These are phyloP conservation scores for Clitopilus passeckerianus DNA, from an alignment of 768 basidiomycete genomes.

Conservation along the genomic window DNA sequence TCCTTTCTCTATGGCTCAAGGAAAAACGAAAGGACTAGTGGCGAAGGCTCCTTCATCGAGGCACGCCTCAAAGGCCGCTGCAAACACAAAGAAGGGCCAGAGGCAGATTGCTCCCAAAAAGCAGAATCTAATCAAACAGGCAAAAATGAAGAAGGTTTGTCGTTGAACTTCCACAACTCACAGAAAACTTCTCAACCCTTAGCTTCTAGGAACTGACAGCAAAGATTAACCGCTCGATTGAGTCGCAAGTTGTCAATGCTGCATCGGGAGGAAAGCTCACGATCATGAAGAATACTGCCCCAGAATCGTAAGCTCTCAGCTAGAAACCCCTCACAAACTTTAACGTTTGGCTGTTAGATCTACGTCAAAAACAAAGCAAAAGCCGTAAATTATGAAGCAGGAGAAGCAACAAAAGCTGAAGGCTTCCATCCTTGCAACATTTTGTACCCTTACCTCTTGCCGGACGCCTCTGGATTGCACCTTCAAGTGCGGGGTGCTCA, in stretches of 20 bases:
- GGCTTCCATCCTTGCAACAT: no score
- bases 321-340: neutral
- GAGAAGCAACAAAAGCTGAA: no score
- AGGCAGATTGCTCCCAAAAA: constrained; percentile 83
- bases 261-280: constrained; percentile 88
- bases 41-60: constrained; percentile 49
- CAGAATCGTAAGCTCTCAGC: constrained; percentile 32
- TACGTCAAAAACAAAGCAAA: constrained; percentile 12
- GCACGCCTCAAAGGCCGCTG: constrained; percentile 61
- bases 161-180: neutral
- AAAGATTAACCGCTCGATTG: constrained; percentile 90
- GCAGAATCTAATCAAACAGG: constrained; percentile 62
- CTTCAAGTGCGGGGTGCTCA: no score
- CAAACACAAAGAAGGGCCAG: constrained; percentile 75
- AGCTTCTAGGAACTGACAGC: constrained; percentile 67
- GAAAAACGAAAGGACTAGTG: constrained; percentile 75
- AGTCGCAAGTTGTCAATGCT: constrained; percentile 85
- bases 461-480: no score
- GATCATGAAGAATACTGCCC: constrained; percentile 75
- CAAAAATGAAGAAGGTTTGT: constrained; percentile 71
- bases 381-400: no score
- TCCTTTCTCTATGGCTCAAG: constrained; percentile 66
- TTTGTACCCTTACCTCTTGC: no score
- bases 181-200: neutral
- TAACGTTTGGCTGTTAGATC: constrained; percentile 1